Base-by-base conservation (phyloP, 306 rosid species). In the Argentina anserina region DNA sequence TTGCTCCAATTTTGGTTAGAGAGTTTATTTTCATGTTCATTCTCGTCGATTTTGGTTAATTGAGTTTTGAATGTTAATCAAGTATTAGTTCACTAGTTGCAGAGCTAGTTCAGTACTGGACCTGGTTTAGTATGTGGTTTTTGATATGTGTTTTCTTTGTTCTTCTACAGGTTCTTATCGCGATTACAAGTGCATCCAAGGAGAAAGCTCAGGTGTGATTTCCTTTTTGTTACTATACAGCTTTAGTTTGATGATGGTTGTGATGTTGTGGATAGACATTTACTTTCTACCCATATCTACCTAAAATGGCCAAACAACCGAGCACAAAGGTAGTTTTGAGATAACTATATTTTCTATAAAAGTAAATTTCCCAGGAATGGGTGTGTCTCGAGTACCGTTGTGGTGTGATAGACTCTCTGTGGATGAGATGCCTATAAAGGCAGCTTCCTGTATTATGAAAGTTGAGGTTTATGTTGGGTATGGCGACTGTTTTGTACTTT, bases 141-240 rank as follows among this genome's bases (percentile, higher is more conserved):
- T 47, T 47, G 52, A 69, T 64, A 9, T 69, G 58, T 45, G n/a
- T n/a, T n/a, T 33, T 77, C 46, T 18, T 68, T 33, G 1, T 52
- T 74, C 52, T 47, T 81, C 75, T 70, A 21, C 87, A 95, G 99
- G 99, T 95, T 87, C 75, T 82, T 87, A 86, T 95, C 34, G 93
- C 93, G 23, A 87, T 92, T 40, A 91, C 82, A 68, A 74, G 88
- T 23, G 94, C 90, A 75, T 89, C 99, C 11, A 91, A 84, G 88
- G 99, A 95, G 87, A 95, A 90, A 81, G 86, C 97, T 10, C 99
- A 95, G 99, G 99, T 95, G 36, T 60, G 74, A 23, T 45, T 56
- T 76, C 34, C 29, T 55, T 80, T 13, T 18, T 65, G 31, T 74
- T 70, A 36, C 14, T n/a, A 10, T 34, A 17, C 56, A 34, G 18